Evolutionary conservation across 345 rosid species (phyloP).

Genomic region (Boechera retrofracta): DNA sequence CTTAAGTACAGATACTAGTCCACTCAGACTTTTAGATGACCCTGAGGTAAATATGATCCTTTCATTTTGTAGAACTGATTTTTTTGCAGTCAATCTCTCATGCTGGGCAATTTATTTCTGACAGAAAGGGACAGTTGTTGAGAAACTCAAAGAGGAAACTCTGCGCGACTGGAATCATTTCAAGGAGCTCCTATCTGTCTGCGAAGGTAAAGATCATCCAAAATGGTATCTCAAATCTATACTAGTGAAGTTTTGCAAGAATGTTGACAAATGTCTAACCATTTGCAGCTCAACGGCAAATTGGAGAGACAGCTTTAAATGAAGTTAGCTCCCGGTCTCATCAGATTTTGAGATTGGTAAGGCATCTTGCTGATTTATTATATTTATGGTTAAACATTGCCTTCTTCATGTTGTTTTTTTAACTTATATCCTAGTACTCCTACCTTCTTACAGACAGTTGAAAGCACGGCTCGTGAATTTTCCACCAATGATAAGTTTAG

Average conservation of each 20-base stretch:
- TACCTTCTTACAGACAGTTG: conserved; percentile 62
- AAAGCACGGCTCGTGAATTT: conserved; percentile 74
- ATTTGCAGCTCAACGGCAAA: conserved; percentile 85
- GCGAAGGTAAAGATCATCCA: conserved; percentile 64
- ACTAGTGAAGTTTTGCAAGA: conserved; percentile 15
- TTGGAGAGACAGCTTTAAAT: conserved; percentile 88
- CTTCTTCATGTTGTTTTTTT: conserved; percentile 11
- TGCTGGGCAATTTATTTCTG: conserved; percentile 35
- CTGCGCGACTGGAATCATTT: conserved; percentile 80
- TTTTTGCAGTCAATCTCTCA: conserved; percentile 15
- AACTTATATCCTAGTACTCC: background rate
- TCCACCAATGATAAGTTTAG: conserved; percentile 66
- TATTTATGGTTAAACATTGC: conserved; percentile 21
- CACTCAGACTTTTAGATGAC: conserved; percentile 89
- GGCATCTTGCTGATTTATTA: conserved; percentile 28
- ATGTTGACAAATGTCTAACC: background rate
- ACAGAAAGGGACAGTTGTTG: conserved; percentile 89
- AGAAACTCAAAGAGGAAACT: conserved; percentile 82
- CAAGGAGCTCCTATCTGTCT: conserved; percentile 66
- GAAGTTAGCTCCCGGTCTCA: conserved; percentile 94
- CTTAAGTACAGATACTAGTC: conserved; percentile 65
- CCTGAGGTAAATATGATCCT: conserved; percentile 70
- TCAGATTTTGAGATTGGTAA: conserved; percentile 87
- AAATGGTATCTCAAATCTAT: conserved; percentile 32
- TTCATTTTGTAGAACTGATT: conserved; percentile 18